Evolutionary conservation across 345 rosid genomes (phyloP).

Genomic region (Acer yangbiense): DNA sequence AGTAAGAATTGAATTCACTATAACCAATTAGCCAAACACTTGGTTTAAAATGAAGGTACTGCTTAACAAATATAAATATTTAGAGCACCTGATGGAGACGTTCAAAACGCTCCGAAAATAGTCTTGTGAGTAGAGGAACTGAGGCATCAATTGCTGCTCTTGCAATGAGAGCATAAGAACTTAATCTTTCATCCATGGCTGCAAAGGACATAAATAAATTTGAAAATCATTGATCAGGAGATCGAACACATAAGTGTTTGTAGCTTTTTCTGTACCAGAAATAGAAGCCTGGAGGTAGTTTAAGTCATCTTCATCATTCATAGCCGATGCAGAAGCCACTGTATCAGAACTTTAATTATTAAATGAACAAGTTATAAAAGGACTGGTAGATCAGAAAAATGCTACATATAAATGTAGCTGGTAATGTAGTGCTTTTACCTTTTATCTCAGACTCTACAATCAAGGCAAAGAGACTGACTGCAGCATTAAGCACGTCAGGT

Average conservation of each 20-base stretch:
- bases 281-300: slow-evolving; percentile 81
- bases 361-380: slow-evolving; percentile 12
- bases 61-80: slow-evolving; percentile 14
- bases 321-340: slow-evolving; percentile 75
- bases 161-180: slow-evolving; percentile 94
- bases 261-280: slow-evolving; percentile 59
- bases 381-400: slow-evolving; percentile 21
- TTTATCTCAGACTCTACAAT: slow-evolving; percentile 83
- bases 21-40: slow-evolving; percentile 18
- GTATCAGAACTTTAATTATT: slow-evolving; percentile 18
- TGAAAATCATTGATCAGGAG: background rate
- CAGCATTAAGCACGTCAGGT: slow-evolving; percentile 83
- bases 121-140: slow-evolving; percentile 70
- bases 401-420: slow-evolving; percentile 14
- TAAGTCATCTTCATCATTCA: slow-evolving; percentile 59
- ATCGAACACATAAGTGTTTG: background rate
- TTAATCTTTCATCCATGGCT: slow-evolving; percentile 98
- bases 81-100: slow-evolving; percentile 81
- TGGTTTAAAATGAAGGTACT: background rate
- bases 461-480: slow-evolving; percentile 73
- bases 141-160: slow-evolving; percentile 86
- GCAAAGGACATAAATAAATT: slow-evolving; percentile 37
- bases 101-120: slow-evolving; percentile 69
- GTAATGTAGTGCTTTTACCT: slow-evolving; percentile 43
- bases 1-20: background rate